Conservation (phyloP, 2,329 filamentous ascomycete genomes). For the Magnaporthales sp. region DNA sequence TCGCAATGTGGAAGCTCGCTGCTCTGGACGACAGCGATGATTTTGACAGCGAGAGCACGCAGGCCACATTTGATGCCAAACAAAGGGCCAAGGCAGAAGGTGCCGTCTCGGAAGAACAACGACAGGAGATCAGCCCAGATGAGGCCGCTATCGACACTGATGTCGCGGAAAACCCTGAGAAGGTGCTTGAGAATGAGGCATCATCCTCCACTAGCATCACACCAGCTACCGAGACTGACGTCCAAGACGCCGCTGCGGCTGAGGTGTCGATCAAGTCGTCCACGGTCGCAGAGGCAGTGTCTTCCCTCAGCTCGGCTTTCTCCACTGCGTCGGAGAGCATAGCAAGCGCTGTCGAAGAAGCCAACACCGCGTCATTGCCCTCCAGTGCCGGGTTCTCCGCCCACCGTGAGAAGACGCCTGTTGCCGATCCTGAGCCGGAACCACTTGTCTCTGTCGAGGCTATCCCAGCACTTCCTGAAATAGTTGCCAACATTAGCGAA, state of each 20-base stretch:
- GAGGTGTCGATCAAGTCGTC: background rate
- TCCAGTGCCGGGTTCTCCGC: background rate
- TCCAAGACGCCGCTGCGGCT: background rate
- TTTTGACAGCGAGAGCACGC: constrained; percentile 62
- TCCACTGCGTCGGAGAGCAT: constrained; percentile 2
- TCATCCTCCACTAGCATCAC: background rate
- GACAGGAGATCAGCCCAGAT: background rate
- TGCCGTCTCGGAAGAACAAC: background rate
- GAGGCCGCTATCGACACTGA: constrained; percentile 10
- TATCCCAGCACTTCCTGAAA: background rate
- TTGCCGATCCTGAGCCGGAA: constrained; percentile 9
- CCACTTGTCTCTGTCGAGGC: constrained; percentile 11
- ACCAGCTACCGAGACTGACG: background rate
- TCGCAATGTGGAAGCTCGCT: constrained; percentile 74
- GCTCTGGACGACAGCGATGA: constrained; percentile 68
- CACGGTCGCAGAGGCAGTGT: background rate
- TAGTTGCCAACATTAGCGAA: constrained; percentile 2
- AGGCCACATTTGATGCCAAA: constrained; percentile 41
- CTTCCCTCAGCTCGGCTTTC: constrained; percentile 1
- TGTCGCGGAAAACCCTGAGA: background rate
- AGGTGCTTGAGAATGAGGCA: constrained; percentile 1
- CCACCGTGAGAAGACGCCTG: background rate
- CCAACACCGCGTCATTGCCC: background rate
- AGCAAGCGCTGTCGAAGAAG: constrained; percentile 10
- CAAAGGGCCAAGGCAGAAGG: constrained; percentile 10